Conservation (phyloP, 2,329 filamentous ascomycete species). For the Trichoderma sp. region DNA sequence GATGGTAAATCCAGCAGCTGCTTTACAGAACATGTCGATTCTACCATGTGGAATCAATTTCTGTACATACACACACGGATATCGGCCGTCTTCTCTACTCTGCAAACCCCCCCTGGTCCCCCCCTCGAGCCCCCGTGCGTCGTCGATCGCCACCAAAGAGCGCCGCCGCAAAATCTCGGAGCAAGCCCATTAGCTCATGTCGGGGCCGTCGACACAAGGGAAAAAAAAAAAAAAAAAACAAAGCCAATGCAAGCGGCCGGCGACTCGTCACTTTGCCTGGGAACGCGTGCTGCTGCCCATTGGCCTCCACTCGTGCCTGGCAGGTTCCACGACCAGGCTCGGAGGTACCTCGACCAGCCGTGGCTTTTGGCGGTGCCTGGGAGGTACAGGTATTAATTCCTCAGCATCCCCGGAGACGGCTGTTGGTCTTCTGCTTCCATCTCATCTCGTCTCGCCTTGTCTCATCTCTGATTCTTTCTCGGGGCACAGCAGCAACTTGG, state of each 20-base stretch:
- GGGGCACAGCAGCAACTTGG: not conserved
- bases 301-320: constrained; percentile 16
- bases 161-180: not conserved
- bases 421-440: not conserved
- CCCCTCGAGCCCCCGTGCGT: not conserved
- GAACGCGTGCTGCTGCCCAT: constrained; percentile 16
- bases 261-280: constrained; percentile 13
- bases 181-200: constrained; percentile 6
- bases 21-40: too few species aligned
- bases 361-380: not conserved
- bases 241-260: not conserved
- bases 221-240: too few species aligned
- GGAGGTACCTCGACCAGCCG: not conserved
- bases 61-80: too few species aligned
- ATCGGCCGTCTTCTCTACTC: not conserved
- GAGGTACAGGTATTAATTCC: constrained; percentile 3
- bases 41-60: too few species aligned
- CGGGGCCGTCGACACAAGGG: not conserved
- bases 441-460: not conserved
- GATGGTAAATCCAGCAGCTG: too few species aligned
- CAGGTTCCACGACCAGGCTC: not conserved
- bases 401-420: constrained; percentile 10
- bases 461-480: not conserved
- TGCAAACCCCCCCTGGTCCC: not conserved
- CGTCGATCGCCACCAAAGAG: constrained; percentile 11